These are phyloP conservation scores for Triticum turgidum DNA, from an alignment of 176 grass and related monocot genomes.

Conservation along the genomic window DNA sequence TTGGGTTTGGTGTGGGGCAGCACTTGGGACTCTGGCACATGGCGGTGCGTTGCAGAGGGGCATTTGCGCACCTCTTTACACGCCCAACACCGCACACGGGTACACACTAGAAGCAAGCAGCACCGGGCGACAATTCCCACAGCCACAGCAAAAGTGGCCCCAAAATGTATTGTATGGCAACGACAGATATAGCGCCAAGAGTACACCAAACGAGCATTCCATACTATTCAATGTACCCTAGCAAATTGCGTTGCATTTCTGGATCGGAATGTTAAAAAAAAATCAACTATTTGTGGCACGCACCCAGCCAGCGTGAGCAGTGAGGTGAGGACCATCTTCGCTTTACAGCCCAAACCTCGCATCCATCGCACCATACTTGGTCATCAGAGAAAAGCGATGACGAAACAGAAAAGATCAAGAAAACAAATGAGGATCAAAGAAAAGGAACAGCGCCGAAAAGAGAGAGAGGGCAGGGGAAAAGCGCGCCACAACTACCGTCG, in stretches of 20 bases:
- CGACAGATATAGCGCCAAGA: conserved; percentile 11
- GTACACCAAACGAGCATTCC: neutral
- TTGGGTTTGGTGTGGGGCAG: neutral
- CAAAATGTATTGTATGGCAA: neutral
- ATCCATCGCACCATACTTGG: conserved; percentile 23
- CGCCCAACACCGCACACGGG: neutral
- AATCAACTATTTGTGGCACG: neutral
- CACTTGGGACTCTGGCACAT: neutral
- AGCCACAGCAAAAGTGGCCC: neutral
- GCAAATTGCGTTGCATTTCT: neutral
- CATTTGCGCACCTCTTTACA: neutral
- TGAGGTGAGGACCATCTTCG: neutral
- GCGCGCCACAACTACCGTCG: conserved; percentile 34
- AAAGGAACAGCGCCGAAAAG: neutral
- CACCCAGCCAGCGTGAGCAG: conserved; percentile 2
- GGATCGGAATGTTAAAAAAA: neutral
- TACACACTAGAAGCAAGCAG: neutral
- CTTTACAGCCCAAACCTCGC: conserved; percentile 48
- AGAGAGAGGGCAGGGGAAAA: neutral
- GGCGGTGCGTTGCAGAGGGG: neutral
- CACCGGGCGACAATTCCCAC: neutral
- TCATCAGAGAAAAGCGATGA: conserved; percentile 2
- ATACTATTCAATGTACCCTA: neutral
- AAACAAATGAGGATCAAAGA: neutral
- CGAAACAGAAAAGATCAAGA: neutral